phyloP scores from a whole-genome alignment of 192 early-diverging fungal species.

The Podila epigama region DNA sequence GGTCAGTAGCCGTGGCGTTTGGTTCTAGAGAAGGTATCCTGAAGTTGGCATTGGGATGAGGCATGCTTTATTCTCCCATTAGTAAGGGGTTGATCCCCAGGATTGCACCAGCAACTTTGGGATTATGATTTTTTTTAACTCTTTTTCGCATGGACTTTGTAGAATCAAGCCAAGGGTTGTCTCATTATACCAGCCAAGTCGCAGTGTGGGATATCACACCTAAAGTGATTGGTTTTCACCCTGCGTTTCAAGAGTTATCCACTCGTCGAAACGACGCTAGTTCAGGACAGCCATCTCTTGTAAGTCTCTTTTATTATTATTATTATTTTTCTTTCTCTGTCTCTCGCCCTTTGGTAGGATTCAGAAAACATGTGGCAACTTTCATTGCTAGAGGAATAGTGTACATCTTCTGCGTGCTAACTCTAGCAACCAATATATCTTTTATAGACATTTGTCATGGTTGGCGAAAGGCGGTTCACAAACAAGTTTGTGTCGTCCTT shows the following conservation, averaged over 20 bases:
- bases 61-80: too few species aligned
- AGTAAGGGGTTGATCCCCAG: too few species aligned
- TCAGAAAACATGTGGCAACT: too few species aligned
- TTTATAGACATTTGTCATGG: slow-evolving; percentile 35
- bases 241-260: slow-evolving; percentile 41
- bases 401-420: too few species aligned
- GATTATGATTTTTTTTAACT: too few species aligned
- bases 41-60: too few species aligned
- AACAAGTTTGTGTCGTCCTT: slow-evolving; percentile 33
- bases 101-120: too few species aligned
- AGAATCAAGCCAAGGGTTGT: background rate
- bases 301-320: background rate
- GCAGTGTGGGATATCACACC: slow-evolving; percentile 34
- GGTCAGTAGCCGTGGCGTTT: slow-evolving; percentile 24
- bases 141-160: too few species aligned
- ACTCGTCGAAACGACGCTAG: slow-evolving; percentile 39
- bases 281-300: slow-evolving; percentile 30
- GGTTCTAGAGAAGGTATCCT: slow-evolving; percentile 25
- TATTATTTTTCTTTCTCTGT: too few species aligned
- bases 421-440: background rate
- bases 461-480: slow-evolving; percentile 36
- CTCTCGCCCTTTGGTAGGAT: too few species aligned
- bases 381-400: too few species aligned
- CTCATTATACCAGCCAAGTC: slow-evolving; percentile 28
- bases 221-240: slow-evolving; percentile 38